Evolutionary conservation across 176 grass and related monocot genomes (phyloP), one percentile per base, ranked within the genome.

Genomic region (barley (Hordeum vulgare)): DNA sequence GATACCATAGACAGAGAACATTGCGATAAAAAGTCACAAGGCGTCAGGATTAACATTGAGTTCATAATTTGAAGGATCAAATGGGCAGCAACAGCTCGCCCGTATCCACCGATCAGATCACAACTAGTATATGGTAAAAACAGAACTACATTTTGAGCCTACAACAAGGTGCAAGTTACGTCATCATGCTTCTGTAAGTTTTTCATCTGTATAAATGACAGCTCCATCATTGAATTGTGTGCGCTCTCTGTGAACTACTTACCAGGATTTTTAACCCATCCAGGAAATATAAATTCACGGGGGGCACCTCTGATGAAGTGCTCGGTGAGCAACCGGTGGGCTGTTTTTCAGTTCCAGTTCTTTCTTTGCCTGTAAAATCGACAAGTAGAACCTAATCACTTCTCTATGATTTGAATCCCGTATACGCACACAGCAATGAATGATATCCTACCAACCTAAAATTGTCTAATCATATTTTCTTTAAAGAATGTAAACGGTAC

Each of bases 291-390:
- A 91, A 82, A 85, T 73, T 88, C 77, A 82, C 3, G 78, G 60
- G 49, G 65, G 61, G 66, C 51, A 53, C 80, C 57, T 70, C 63
- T 60, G 53, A 60, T 29, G 90, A 51, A 69, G 58, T 68, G 79
- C 45, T 74, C 35, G 54, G 65, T 79, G 47, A 31, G 78, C 58
- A 71, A 82, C 33, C 37, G 60, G 41, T 51, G 45, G 14, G 78
- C 75, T 76, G 79, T 45, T 73, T 79, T 85, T 98, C 90, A 98
- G 88, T 87, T 95, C 86, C 89, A 90, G 81, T 87, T 93, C 85
- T 94, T 98, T 91, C 86, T 92, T 82, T 90, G 95, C 95, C 95
- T 98, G 95, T 85, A 81, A 90, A 94, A 79, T 80, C 63, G 77
- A 84, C 72, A 85, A 51, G 88, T 61, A 69, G 26, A 85, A 79